A percentile compares a stretch with the other conserved stretches of the same genome.
Evolutionary conservation across 495 filamentous ascomycete species (phyloP).

Genomic region (Neurospora sp.): DNA sequence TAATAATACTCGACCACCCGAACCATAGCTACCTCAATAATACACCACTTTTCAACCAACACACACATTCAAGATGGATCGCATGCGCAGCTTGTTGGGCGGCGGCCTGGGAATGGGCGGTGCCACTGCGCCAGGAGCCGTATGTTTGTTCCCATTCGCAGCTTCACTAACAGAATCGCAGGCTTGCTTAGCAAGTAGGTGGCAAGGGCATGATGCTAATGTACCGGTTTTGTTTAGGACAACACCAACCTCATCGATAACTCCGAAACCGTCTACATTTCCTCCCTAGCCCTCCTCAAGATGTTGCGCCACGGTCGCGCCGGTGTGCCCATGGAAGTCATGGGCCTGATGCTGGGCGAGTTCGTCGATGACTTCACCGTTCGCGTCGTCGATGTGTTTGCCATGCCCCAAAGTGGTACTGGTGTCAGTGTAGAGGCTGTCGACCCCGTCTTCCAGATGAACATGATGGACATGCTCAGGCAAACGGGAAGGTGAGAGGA

Average conservation of each 20-base stretch:
- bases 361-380: conserved; percentile 99
- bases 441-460: conserved; percentile 95
- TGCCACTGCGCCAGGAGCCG: conserved; percentile 55
- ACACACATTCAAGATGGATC: conserved; percentile 53
- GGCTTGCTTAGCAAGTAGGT: not conserved
- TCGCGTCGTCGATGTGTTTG: conserved; percentile 94
- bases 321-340: conserved; percentile 99
- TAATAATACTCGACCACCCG: not conserved
- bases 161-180: not conserved
- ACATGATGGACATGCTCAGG: conserved; percentile 99
- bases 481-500: conserved; percentile 81
- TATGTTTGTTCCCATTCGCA: conserved; percentile 38
- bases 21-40: not conserved
- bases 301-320: conserved; percentile 96
- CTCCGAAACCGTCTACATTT: conserved; percentile 98
- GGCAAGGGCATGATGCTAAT: not conserved
- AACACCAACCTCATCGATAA: conserved; percentile 88
- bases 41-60: not conserved
- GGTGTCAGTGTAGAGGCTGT: conserved; percentile 98
- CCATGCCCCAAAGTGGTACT: conserved; percentile 98
- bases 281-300: conserved; percentile 91
- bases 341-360: conserved; percentile 97
- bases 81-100: conserved; percentile 75
- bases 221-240: conserved; percentile 43
- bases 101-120: conserved; percentile 62